Conservation (phyloP, 2,329 filamentous ascomycete genomes). For the Fusarium drepaniforme region DNA sequence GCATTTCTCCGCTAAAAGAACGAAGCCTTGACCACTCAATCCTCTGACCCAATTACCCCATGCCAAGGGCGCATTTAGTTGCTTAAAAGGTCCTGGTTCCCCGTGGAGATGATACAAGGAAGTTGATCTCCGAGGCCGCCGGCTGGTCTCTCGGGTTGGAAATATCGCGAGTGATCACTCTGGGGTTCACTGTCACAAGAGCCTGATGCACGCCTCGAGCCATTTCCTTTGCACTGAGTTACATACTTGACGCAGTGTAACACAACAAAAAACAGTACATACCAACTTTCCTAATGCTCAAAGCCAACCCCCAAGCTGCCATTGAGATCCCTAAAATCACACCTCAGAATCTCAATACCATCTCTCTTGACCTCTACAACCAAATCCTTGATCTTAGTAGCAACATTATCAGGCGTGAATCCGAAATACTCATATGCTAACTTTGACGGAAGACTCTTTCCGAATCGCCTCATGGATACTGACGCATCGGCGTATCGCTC, state of each 20-base stretch:
- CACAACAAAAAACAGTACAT: not conserved
- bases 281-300: not conserved
- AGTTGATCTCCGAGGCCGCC: not conserved
- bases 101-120: not conserved
- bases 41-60: too few species aligned
- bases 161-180: not conserved
- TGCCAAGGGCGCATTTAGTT: too few species aligned
- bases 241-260: not conserved
- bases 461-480: conserved; percentile 65
- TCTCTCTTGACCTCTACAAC: conserved; percentile 45
- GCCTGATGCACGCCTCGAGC: too few species aligned
- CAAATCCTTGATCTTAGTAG: conserved; percentile 49
- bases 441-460: conserved; percentile 66
- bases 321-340: conserved; percentile 49
- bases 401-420: conserved; percentile 60
- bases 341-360: conserved; percentile 46
- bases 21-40: too few species aligned
- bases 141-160: not conserved
- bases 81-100: not conserved
- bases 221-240: too few species aligned
- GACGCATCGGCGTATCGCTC: conserved; percentile 71
- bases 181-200: not conserved
- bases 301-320: not conserved
- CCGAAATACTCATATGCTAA: conserved; percentile 68
- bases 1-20: not conserved